These are phyloP conservation scores for Conoideocrella luteorostrata DNA, from an alignment of 2,329 filamentous ascomycete genomes.

Conservation along the genomic window DNA sequence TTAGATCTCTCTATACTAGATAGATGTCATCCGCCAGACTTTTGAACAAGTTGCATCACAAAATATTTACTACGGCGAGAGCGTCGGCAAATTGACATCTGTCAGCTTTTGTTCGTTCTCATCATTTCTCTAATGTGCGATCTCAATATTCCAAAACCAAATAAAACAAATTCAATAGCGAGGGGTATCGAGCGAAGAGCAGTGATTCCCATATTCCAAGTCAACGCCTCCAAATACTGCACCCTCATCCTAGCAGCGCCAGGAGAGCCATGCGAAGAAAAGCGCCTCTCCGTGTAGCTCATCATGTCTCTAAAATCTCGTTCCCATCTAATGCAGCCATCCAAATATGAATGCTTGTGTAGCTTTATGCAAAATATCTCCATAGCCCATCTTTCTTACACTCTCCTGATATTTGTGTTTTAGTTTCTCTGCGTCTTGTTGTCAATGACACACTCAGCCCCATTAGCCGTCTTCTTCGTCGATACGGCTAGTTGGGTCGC, in stretches of 20 bases:
- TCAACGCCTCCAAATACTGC: conserved; percentile 2
- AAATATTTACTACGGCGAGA: too few species aligned
- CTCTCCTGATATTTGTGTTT: too few species aligned
- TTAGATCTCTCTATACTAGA: too few species aligned
- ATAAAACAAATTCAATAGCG: conserved; percentile 3
- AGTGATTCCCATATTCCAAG: conserved; percentile 13
- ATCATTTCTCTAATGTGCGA: background rate
- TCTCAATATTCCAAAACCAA: background rate
- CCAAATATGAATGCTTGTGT: background rate
- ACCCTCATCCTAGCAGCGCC: background rate
- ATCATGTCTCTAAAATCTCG: too few species aligned
- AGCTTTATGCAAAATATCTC: background rate
- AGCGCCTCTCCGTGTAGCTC: too few species aligned
- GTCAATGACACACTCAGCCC: too few species aligned
- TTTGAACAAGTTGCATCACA: too few species aligned
- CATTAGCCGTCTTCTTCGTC: conserved; percentile 28
- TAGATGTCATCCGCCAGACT: too few species aligned
- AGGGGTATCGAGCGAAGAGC: conserved; percentile 13
- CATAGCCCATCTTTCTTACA: too few species aligned
- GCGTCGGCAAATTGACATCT: too few species aligned
- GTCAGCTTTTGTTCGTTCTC: background rate
- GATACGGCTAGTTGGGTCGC: conserved; percentile 27
- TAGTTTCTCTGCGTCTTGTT: background rate
- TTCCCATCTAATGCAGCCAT: too few species aligned
- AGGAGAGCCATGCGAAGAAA: background rate